Conservation (phyloP, 2,329 filamentous ascomycete genomes). For the Aspergillus intermedius region DNA sequence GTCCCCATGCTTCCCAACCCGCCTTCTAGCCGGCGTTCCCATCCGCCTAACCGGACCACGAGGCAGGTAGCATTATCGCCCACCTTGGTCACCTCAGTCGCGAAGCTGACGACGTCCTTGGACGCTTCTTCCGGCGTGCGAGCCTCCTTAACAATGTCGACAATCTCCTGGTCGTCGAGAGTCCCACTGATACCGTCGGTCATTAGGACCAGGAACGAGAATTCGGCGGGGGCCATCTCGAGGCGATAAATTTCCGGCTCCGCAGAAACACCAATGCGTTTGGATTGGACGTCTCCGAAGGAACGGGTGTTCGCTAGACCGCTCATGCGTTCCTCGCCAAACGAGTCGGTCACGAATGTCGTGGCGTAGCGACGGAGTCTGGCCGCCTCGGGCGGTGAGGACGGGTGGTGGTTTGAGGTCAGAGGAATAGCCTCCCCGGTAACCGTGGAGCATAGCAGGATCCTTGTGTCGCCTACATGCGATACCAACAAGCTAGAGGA, state of each 20-base stretch:
- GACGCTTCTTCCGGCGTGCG: slow-evolving; percentile 82
- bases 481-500: slow-evolving; percentile 78
- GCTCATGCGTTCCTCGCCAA: slow-evolving; percentile 91
- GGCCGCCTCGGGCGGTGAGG: slow-evolving; percentile 73
- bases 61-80: slow-evolving; percentile 60
- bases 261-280: slow-evolving; percentile 87
- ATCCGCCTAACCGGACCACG: slow-evolving; percentile 57
- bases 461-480: slow-evolving; percentile 88
- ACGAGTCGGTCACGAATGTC: slow-evolving; percentile 87
- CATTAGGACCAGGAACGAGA: slow-evolving; percentile 80
- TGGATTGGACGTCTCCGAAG: slow-evolving; percentile 87
- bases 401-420: slow-evolving; percentile 88
- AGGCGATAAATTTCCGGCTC: slow-evolving; percentile 81
- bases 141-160: slow-evolving; percentile 91
- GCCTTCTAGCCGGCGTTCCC: slow-evolving; percentile 64
- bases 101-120: slow-evolving; percentile 72
- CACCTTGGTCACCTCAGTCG: slow-evolving; percentile 69
- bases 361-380: slow-evolving; percentile 79
- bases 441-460: slow-evolving; percentile 79
- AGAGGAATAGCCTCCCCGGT: slow-evolving; percentile 74
- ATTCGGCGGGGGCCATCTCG: slow-evolving; percentile 76
- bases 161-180: slow-evolving; percentile 86
- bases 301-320: slow-evolving; percentile 89
- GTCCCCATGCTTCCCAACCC: slow-evolving; percentile 84
- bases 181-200: slow-evolving; percentile 84